Evolutionary conservation across 192 early-diverging fungal genomes (phyloP).

Genomic region (Geosiphon pyriformis): DNA sequence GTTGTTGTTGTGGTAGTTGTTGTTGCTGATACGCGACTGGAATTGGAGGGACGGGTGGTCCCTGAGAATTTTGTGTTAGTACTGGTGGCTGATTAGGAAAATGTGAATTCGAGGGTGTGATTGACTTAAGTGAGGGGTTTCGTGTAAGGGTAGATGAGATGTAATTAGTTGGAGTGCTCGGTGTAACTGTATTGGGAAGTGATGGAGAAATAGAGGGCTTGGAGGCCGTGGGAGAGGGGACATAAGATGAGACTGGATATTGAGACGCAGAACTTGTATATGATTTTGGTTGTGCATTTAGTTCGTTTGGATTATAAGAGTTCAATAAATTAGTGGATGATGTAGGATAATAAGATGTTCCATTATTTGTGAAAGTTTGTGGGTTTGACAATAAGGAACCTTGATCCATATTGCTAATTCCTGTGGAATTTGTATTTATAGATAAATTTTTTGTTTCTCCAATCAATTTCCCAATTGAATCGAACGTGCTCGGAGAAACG

Average conservation of each 20-base stretch:
- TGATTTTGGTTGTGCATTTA: neutral
- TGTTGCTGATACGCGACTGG: slow-evolving; percentile 21
- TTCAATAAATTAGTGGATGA: neutral
- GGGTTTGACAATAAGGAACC: neutral
- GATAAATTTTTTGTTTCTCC: slow-evolving; percentile 8
- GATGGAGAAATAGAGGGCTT: slow-evolving; percentile 22
- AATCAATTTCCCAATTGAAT: neutral
- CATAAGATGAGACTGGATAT: slow-evolving; percentile 6
- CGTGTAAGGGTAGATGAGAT: slow-evolving; percentile 33
- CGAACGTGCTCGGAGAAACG: neutral
- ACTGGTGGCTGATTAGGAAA: slow-evolving; percentile 11
- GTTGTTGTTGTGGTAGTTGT: slow-evolving; percentile 11
- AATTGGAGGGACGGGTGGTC: slow-evolving; percentile 26
- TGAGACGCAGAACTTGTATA: neutral
- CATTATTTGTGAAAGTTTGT: neutral
- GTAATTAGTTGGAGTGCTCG: neutral
- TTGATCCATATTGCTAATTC: slow-evolving; percentile 12
- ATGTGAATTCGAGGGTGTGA: neutral
- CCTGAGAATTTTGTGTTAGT: neutral
- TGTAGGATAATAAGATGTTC: neutral
- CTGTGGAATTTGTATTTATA: slow-evolving; percentile 14
- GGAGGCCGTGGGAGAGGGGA: slow-evolving; percentile 8
- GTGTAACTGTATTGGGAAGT: slow-evolving; percentile 24
- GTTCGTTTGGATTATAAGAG: neutral
- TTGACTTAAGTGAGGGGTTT: slow-evolving; percentile 23